Conservation (phyloP, 805 yeast species). For the Schwanniomyces polymorphus region DNA sequence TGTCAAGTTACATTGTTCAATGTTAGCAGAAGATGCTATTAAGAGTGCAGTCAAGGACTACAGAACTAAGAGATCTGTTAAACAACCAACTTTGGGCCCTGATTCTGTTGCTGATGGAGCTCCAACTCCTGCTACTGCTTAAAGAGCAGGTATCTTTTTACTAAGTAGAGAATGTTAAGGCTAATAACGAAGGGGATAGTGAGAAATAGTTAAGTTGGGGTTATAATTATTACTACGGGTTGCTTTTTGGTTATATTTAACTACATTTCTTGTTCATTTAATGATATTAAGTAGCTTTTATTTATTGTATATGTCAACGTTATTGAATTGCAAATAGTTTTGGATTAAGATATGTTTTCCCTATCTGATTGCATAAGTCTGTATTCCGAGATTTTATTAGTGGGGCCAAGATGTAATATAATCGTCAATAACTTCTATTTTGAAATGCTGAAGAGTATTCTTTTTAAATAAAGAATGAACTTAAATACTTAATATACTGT, state of each 20-base stretch:
- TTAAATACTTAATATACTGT: constrained; percentile 27
- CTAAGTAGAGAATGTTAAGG: neutral
- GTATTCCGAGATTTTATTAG: too few species aligned
- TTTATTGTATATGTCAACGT: neutral
- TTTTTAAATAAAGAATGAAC: constrained; percentile 8
- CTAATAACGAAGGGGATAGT: neutral
- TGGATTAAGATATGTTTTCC: neutral
- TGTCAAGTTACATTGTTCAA: constrained; percentile 94
- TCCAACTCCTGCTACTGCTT: constrained; percentile 15
- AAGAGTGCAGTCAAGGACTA: constrained; percentile 96
- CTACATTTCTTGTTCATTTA: neutral
- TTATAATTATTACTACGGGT: neutral
- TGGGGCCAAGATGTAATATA: too few species aligned
- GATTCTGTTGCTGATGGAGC: constrained; percentile 35
- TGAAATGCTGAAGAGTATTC: neutral
- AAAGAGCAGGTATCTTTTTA: neutral
- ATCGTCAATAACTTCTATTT: too few species aligned
- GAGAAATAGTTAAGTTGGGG: neutral
- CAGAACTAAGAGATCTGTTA: constrained; percentile 67
- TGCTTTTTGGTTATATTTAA: neutral
- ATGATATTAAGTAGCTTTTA: neutral
- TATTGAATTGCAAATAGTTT: neutral
- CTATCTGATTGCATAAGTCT: too few species aligned
- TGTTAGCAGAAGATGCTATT: constrained; percentile 99
- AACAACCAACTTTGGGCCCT: constrained; percentile 62